Base-by-base conservation (phyloP, 2,329 filamentous ascomycete genomes). In the Fusarium subtropicale region DNA sequence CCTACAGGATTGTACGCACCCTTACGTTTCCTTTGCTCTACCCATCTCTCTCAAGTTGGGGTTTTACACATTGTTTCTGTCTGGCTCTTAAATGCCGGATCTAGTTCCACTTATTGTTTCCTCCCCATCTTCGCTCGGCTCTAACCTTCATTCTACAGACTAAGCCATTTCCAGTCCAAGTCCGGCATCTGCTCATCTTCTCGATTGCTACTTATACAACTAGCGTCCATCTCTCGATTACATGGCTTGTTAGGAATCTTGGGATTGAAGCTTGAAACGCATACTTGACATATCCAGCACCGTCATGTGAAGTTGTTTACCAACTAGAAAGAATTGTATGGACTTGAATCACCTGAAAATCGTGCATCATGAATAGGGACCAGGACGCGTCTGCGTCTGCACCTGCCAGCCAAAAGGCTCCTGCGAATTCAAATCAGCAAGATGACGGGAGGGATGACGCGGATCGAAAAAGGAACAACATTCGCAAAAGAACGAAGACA, bases 401-500 rank as follows among this genome's bases (percentile, higher is more conserved):
- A 33, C 53, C 67, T 51, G 51, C 48, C 24, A 51, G 60, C 48
- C 66, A 70, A 44, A 69, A 72, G 50, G 59, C 77, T 38, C 78
- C 78, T 58, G 71, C 72, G 18, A 71, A 75, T 39, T 74, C 79
- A 33, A 69, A 76, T 7, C 76, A 77, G 28, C 78, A 76, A 76
- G 60, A 77, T 69, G 79, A 77, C 55, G 79, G 78, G 15, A 78
- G 80, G 28, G 82, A 82, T 13, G 82, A 84, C 47, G 73, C 76
- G n/a, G 79, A 79, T 53, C 76, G 79, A 24, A 86, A 84, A 71
- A 87, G 84, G 73, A 73, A 80, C 4, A 78, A 83, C 20, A 79
- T 82, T 24, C 87, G 88, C 73, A 93, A 90, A 78, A 86, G 94
- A 74, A 97, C 94, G 53, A 97, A 97, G 82, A 97, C 94, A 3